Base-by-base conservation (phyloP, 768 basidiomycete genomes). In the Boletus huronensis region DNA sequence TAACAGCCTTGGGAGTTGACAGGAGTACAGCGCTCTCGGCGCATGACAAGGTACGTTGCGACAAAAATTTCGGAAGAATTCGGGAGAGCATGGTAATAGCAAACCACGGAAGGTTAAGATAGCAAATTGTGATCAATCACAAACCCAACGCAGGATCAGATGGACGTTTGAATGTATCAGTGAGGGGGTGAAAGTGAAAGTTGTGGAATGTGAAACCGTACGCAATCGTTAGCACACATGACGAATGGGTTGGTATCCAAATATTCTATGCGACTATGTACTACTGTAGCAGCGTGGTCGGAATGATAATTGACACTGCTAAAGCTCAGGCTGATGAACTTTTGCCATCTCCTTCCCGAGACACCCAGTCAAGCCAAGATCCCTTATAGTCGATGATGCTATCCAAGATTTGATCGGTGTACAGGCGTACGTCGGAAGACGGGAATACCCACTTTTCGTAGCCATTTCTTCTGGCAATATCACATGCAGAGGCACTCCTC, bases 301-400 rank as follows among this genome's bases (percentile, higher is more conserved):
- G 29, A 26, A 42, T 29, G 36, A 21, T 25, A 19, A 5, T 38
- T 8, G 5, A n/a, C 31, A 38, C 14, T 35, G 8, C 31, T 43
- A 31, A 34, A 10, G 17, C 39, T 62, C 31, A 58, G 34, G 54
- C 29, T 26, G 40, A 54, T 34, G 52, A 42, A 42, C 48, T 41
- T 71, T 74, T 58, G 63, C 77, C 63, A 76, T 76, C 53, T 72
- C 76, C 59, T 74, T 84, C 67, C 74, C 75, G 70, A 64, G 75
- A 73, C 13, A 81, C 79, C 93, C 93, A 96, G 60, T 95, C 90
- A 50, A 91, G 69, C 90, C 91, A 96, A 19, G 89, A 91, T 9
- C 93, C 93, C 59, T 81, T 81, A 68, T 93, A 96, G 64, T 93
- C 94, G 54, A 83, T 69, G 46, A 85, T 65, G 50, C 84, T 87